These are phyloP conservation scores for Phaffomyces antillensis DNA, from an alignment of 805 yeast genomes.

Conservation along the genomic window DNA sequence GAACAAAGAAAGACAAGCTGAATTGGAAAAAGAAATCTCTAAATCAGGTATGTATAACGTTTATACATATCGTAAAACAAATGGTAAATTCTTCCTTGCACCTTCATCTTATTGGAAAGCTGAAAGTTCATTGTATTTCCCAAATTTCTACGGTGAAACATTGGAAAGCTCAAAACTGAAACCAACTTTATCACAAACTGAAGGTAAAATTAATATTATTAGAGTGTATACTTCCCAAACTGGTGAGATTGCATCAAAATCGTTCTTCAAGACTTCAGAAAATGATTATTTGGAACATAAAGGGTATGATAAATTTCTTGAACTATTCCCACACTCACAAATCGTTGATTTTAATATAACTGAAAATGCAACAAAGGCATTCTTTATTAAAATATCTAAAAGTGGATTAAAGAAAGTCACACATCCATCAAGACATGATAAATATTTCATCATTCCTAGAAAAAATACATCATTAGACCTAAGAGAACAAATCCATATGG, in stretches of 20 bases:
- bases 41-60: constrained; percentile 64
- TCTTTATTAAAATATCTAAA: constrained; percentile 49
- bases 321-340: constrained; percentile 48
- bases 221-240: constrained; percentile 60
- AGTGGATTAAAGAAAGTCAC: constrained; percentile 36
- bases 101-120: constrained; percentile 73
- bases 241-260: constrained; percentile 60
- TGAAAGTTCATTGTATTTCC: constrained; percentile 73
- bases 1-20: constrained; percentile 40
- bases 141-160: constrained; percentile 61
- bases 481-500: constrained; percentile 54
- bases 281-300: constrained; percentile 34
- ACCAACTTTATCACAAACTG: constrained; percentile 31
- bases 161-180: constrained; percentile 29
- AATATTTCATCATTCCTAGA: constrained; percentile 59
- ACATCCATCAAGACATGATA: constrained; percentile 42
- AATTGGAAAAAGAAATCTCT: constrained; percentile 55
- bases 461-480: constrained; percentile 48
- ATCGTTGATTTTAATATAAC: constrained; percentile 72
- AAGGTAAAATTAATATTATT: constrained; percentile 53
- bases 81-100: constrained; percentile 78
- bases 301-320: constrained; percentile 34
- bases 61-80: constrained; percentile 58
- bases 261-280: constrained; percentile 46
- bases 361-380: constrained; percentile 64